Conservation (phyloP, 2,329 filamentous ascomycete genomes). For the Trichophyton verrucosum region DNA sequence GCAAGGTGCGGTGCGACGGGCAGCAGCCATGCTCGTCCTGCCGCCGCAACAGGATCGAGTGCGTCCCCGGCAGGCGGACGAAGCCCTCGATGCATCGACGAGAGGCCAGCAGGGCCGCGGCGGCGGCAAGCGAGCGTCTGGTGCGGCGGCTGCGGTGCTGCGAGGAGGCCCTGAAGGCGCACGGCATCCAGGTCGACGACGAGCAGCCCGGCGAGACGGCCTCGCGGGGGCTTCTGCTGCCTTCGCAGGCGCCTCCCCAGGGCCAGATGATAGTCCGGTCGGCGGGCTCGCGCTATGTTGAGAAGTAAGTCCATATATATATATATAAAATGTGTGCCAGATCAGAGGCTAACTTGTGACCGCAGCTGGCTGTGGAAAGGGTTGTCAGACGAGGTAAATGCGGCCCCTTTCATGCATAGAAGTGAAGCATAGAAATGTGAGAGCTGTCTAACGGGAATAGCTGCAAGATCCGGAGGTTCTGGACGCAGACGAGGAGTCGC, state of each 20-base stretch:
- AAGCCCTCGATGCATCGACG: slow-evolving; percentile 10
- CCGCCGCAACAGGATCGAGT: slow-evolving; percentile 11
- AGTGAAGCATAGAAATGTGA: no score
- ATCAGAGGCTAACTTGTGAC: background rate
- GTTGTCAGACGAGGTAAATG: background rate
- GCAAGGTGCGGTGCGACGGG: slow-evolving; percentile 22
- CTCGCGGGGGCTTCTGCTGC: background rate
- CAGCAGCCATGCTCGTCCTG: slow-evolving; percentile 20
- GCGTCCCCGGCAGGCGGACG: slow-evolving; percentile 13
- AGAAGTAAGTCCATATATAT: background rate
- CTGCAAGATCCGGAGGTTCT: background rate
- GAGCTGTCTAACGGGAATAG: background rate
- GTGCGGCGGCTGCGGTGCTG: background rate
- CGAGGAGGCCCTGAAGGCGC: background rate
- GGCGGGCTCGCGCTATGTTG: background rate
- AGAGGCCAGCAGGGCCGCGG: background rate
- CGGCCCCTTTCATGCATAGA: background rate
- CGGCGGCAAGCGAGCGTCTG: background rate
- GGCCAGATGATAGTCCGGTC: background rate
- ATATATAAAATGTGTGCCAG: no score
- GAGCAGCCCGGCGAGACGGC: background rate
- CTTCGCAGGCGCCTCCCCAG: background rate
- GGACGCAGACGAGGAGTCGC: background rate
- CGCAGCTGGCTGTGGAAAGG: background rate
- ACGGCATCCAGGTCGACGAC: background rate